phyloP scores from a whole-genome alignment of 2,329 filamentous ascomycete genomes.

The Aciculosporium take region DNA sequence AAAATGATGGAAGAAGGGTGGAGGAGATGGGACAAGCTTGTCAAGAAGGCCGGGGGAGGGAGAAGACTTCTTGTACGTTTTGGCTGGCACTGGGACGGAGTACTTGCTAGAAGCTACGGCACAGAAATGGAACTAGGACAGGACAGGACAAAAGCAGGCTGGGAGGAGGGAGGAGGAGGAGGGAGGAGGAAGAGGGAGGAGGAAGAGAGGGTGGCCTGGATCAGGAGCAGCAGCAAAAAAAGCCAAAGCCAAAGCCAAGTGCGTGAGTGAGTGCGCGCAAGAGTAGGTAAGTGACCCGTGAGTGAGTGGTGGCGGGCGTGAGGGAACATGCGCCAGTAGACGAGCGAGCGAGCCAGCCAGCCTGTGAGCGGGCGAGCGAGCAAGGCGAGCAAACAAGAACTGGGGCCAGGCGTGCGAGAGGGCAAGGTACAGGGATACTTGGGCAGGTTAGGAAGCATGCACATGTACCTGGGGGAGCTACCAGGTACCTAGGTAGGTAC shows the following conservation, averaged over 20 bases:
- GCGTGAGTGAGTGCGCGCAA: not conserved
- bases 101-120: conserved; percentile 1
- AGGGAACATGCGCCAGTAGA: too few species aligned
- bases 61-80: conserved; percentile 8
- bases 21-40: not conserved
- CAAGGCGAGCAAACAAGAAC: too few species aligned
- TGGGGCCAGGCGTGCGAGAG: not conserved
- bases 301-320: not conserved
- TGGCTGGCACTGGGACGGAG: conserved; percentile 3
- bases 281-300: not conserved
- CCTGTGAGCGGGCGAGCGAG: too few species aligned
- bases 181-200: not conserved
- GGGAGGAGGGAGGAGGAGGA: conserved; percentile 1
- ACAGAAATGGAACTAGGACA: not conserved
- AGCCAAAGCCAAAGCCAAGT: conserved; percentile 1
- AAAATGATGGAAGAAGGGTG: not conserved
- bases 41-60: conserved; percentile 5
- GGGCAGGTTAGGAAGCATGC: too few species aligned
- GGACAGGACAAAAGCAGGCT: not conserved
- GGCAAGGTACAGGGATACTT: not conserved
- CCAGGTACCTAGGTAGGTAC: too few species aligned
- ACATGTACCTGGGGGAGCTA: too few species aligned
- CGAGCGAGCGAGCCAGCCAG: too few species aligned
- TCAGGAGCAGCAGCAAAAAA: not conserved
- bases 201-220: not conserved